Conservation (phyloP, 1,139 yeast genomes). For the Arxiozyma slooffiae region DNA sequence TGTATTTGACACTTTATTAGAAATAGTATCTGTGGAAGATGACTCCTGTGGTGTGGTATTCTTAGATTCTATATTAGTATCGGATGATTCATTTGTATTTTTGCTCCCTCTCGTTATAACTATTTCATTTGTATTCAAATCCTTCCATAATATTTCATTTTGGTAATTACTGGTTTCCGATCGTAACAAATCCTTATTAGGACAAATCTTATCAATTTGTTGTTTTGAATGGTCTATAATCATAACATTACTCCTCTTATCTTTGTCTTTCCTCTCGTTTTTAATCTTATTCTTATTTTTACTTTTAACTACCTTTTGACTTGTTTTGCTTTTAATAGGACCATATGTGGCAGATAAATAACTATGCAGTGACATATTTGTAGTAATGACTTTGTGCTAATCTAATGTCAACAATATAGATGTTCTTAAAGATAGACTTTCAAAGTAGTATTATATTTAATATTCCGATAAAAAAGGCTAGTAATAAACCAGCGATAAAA, state of each 20-base stretch:
- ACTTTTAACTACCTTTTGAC: slow-evolving; percentile 1
- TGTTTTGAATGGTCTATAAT: background rate
- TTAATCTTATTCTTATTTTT: slow-evolving; percentile 24
- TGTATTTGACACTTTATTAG: slow-evolving; percentile 7
- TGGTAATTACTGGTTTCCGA: background rate
- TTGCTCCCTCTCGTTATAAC: background rate
- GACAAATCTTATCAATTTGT: background rate
- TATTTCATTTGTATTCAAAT: slow-evolving; percentile 3
- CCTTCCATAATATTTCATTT: slow-evolving; percentile 1
- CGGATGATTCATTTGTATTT: background rate
- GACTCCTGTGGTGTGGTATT: background rate
- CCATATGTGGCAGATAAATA: slow-evolving; percentile 43
- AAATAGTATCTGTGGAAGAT: background rate
- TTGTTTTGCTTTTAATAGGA: slow-evolving; percentile 12
- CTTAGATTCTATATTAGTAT: background rate
- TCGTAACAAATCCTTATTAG: background rate
- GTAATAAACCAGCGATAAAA: background rate
- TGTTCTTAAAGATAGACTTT: background rate
- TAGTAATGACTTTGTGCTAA: background rate
- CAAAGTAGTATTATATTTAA: too few relatives aligned
- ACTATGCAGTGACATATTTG: slow-evolving; percentile 40
- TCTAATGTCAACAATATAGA: background rate
- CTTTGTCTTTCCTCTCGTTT: slow-evolving; percentile 13
- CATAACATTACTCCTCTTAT: background rate
- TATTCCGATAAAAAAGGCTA: background rate